Percentiles rank a stretch among this genome's conserved stretches.
Conservation (phyloP, 768 basidiomycete genomes). For the Vararia minispora region DNA sequence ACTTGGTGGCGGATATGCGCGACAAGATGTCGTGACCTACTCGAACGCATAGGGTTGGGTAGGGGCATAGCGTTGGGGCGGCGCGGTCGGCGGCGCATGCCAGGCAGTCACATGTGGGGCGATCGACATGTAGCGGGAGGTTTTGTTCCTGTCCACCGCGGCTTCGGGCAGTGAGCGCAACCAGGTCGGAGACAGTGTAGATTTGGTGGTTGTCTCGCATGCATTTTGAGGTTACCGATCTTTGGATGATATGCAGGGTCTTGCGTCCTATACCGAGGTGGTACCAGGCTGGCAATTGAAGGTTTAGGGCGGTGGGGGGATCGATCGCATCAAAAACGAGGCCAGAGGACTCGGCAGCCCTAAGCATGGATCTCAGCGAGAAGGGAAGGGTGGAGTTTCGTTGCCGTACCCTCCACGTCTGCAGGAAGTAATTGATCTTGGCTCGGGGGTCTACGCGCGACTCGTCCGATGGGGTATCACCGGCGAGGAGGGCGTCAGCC, state of each 20-base stretch:
- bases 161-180: no score
- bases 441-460: background rate
- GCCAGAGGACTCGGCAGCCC: background rate
- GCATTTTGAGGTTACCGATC: background rate
- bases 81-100: no score
- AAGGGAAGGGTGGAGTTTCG: background rate
- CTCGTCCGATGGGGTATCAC: background rate
- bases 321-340: background rate
- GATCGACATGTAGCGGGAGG: no score
- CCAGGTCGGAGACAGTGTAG: background rate
- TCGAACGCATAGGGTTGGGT: no score
- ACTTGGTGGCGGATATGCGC: no score
- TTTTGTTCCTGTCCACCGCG: no score
- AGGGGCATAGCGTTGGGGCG: no score
- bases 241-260: background rate
- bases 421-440: background rate
- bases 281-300: constrained; percentile 2
- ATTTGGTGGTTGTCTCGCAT: background rate
- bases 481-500: constrained; percentile 6
- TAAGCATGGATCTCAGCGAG: background rate
- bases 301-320: background rate
- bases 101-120: no score
- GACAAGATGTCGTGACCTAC: no score
- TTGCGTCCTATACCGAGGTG: background rate
- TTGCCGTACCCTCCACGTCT: no score